These are phyloP conservation scores for Paramecium octaurelia DNA, from an alignment of 73 alveolate genomes.

Conservation along the genomic window DNA sequence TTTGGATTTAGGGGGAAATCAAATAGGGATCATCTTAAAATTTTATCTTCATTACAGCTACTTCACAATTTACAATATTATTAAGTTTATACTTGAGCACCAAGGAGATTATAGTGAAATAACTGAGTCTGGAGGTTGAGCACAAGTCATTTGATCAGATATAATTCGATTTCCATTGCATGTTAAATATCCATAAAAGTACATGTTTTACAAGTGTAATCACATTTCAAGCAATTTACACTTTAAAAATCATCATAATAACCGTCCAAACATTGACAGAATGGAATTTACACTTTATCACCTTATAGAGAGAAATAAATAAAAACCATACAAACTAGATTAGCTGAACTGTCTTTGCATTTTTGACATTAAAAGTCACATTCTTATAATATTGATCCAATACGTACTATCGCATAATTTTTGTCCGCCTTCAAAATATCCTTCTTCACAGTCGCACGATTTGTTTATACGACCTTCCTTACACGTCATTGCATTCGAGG, in stretches of 20 bases:
- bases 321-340: too few relatives aligned
- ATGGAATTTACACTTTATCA: background rate
- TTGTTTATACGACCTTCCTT: background rate
- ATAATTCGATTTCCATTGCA: background rate
- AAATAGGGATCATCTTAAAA: background rate
- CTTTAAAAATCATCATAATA: background rate
- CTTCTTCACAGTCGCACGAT: background rate
- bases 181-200: background rate
- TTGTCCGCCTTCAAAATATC: background rate
- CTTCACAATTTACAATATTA: background rate
- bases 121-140: background rate
- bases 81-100: background rate
- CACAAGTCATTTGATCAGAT: background rate
- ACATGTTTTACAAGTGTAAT: background rate
- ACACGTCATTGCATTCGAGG: background rate
- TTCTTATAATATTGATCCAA: background rate
- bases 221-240: background rate
- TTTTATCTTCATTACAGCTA: background rate
- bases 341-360: too few relatives aligned
- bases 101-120: background rate
- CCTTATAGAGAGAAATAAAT: too few relatives aligned
- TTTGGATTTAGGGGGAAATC: background rate
- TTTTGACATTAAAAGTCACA: background rate
- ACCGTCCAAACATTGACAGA: background rate
- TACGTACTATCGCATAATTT: background rate